Evolutionary conservation across 345 rosid genomes (phyloP), one percentile per base, ranked within the genome.

Genomic region (Citrus australasica): DNA sequence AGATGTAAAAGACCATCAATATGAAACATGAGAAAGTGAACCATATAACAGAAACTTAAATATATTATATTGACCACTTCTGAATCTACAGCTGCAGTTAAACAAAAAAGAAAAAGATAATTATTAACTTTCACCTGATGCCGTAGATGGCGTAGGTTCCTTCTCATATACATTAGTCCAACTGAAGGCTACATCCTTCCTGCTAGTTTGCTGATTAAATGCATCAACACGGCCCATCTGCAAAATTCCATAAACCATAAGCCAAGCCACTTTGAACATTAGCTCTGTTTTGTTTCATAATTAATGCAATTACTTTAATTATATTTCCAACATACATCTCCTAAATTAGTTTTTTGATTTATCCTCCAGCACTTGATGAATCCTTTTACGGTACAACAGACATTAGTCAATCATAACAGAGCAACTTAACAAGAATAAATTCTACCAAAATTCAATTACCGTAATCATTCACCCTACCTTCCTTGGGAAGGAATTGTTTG

Each of bases 191-290:
- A 68, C 37, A 75, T 92, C 98, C 82, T 87, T 94, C 81, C 82
- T 81, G 27, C 69, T 60, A 78, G 78, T 88, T 62, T 83, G 92
- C 62, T 82, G 87, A 82, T 92, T 91, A 84, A 75, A 82, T 67
- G 94, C 97, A 46, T 94, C 95, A 71, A 79, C 81, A 30, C 92
- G 94, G 38, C 88, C 99, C 87, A 87, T 90, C 94, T 92, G 89
- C 79, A 81, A 51, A 83, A 82, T 19, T 42, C 51, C 77, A 78
- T 67, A 38, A 80, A 64, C 11, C 30, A 51, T 48, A 22, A 46
- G 27, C 22, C 16, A 63, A 75, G 42, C 59, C 9, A 48, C 14
- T 33, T 30, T 75, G 22, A 64, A 9, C 42, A 51, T 46, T 62
- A 61, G 58, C 37, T 16, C 16, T 27, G 10, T 19, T 27, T 10